Base-by-base conservation (phyloP, 202 grass and related monocot species). In the Carex arenaria region DNA sequence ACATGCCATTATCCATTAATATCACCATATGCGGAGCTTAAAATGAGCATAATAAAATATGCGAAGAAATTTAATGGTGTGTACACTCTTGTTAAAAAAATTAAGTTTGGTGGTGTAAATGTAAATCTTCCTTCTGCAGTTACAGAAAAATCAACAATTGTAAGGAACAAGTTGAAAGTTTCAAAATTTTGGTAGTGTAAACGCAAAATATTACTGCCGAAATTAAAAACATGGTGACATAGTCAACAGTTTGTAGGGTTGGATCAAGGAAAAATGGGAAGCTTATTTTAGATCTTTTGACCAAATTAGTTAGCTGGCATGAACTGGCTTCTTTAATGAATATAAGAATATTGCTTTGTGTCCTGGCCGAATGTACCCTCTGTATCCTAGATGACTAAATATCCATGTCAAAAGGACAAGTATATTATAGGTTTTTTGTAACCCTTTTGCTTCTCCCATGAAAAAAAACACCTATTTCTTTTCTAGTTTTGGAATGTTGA, bases 281-380 rank as follows among this genome's bases (percentile, higher is more conserved):
- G 54, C 22, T 74, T 74, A 40, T n/a, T 7, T 56, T 36, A n/a
- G 14, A 38, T 14, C 73, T 77, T 59, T 59, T 77, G 73, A 77
- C 73, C 73, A 77, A 77, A 77, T 59, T 36, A 36, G 53, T 57
- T 77, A 77, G 73, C 26, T 77, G 52, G 51, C 15, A 59, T 78
- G 28, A 78, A 60, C 53, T 55, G 53, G 73, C 15, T 77, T 36
- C 73, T 77, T 57, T 57, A 77, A 59, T 57, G 73, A 54, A 38
- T 78, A 60, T 26, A 14, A 51, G 69, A 43, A 72, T 72, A 76
- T 38, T 78, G 30, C 30, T 78, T 34, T 75, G 22, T 55, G 20
- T 23, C 23, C 0, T 55, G 47, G 17, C 23, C 3, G 12, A 75
- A 53, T 75, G 23, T 55, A 75, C 72, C 72, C 49, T 53, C 71